Evolutionary conservation across 768 basidiomycete species (phyloP).

Genomic region (Kwoniella sp.): DNA sequence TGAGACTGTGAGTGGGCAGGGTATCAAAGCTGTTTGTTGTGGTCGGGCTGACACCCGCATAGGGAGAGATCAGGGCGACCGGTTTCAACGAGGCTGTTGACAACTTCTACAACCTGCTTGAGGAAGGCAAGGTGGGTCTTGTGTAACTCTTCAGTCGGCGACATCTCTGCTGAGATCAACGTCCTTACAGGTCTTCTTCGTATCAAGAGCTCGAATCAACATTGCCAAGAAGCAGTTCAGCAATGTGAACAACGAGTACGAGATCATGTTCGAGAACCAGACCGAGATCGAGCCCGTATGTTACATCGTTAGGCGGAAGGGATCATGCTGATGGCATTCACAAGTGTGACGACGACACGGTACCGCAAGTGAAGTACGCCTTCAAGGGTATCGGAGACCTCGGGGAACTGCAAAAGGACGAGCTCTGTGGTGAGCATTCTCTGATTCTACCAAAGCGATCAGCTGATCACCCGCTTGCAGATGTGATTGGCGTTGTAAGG

Average conservation of each 20-base stretch:
- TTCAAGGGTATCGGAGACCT: slow-evolving; percentile 67
- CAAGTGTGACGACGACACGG: slow-evolving; percentile 74
- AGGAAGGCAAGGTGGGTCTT: slow-evolving; percentile 66
- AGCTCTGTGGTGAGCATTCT: slow-evolving; percentile 75
- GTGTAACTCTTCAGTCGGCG: background rate
- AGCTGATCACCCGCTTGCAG: slow-evolving; percentile 51
- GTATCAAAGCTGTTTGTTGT: background rate
- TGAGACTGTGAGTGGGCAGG: slow-evolving; percentile 62
- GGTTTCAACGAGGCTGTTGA: slow-evolving; percentile 84
- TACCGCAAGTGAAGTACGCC: slow-evolving; percentile 78
- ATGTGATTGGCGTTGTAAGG: slow-evolving; percentile 82
- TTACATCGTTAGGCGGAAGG: background rate
- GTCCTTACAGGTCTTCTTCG: slow-evolving; percentile 63
- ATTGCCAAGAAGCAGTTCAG: slow-evolving; percentile 96
- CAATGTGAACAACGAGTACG: slow-evolving; percentile 85
- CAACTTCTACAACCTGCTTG: slow-evolving; percentile 72
- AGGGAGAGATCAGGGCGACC: slow-evolving; percentile 71
- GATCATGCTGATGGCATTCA: background rate
- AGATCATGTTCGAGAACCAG: slow-evolving; percentile 74
- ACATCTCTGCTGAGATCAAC: background rate
- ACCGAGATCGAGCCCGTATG: slow-evolving; percentile 78
- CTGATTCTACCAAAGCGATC: no score
- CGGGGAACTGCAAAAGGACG: slow-evolving; percentile 66
- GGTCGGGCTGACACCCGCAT: slow-evolving; percentile 48
- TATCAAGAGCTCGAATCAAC: slow-evolving; percentile 85